Evolutionary conservation across 495 filamentous ascomycete species (phyloP), one percentile per base, ranked within the genome.

Genomic region (Amorphotheca resinae): DNA sequence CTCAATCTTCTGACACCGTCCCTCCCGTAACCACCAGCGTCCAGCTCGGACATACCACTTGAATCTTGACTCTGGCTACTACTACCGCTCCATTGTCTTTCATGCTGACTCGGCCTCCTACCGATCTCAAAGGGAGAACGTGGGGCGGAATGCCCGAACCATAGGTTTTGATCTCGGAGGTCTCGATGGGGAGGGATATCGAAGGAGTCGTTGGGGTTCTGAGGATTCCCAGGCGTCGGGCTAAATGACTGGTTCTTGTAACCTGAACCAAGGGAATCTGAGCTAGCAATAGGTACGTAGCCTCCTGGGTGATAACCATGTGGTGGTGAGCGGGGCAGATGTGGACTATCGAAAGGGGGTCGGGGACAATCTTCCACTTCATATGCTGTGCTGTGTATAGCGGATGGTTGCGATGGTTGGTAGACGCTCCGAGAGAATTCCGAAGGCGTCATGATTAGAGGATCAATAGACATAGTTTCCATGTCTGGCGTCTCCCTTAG

Each of bases 401-500:
- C 15, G 9, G 46, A 44, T 20, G 35, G 16, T 9, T 41, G 28
- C n/a, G 36, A 39, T 15, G 30, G 36, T 14, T 15, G 21, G 7
- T 28, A 42, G 20, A 49, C 41, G 35, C 33, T 45, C 16, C 33
- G 25, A 12, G 37, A 36, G 12, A 38, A 28, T 15, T 49, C 48
- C 3, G 48, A 51, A 22, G 41, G 37, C 7, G 18, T 43, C 48
- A 55, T 55, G 33, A 48, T 48, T 0, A 54, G 25, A 6, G 52
- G 52, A 37, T 55, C 52, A 5, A 48, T 23, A 9, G 48, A 51
- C 38, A 51, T 25, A 22, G 38, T 32, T 33, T 55, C 52, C 12
- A 55, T 17, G 16, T 51, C 52, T 16, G 14, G 25, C 4, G 9
- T 9, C 3, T 9, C 18, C 9, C 44, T 41, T 22, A 12, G 25